Conservation (phyloP, 2,329 filamentous ascomycete genomes). For the Aspergillus clavatus region DNA sequence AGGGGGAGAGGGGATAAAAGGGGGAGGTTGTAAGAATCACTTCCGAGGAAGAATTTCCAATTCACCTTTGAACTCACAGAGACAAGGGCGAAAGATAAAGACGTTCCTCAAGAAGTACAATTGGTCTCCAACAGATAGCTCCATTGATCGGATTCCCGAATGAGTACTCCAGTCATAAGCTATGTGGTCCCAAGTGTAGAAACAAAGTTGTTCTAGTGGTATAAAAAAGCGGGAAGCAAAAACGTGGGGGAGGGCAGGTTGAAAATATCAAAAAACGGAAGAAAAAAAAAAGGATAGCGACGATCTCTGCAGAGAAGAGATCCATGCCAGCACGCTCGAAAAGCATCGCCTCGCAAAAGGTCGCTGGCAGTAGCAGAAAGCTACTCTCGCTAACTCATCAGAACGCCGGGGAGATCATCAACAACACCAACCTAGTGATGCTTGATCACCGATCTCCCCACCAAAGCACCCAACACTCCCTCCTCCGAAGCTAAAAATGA, state of each 20-base stretch:
- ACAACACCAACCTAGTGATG: neutral
- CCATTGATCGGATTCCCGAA: neutral
- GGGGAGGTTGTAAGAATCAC: neutral
- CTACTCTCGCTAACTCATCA: constrained; percentile 2
- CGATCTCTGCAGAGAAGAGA: neutral
- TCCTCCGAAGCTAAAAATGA: neutral
- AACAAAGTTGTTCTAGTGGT: neutral
- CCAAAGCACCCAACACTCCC: neutral
- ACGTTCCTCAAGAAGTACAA: too few relatives aligned
- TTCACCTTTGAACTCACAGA: neutral
- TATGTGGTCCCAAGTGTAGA: neutral
- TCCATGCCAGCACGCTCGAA: neutral
- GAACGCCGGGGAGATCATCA: neutral
- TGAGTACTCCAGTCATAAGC: neutral
- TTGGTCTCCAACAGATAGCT: neutral
- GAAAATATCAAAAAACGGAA: too few relatives aligned
- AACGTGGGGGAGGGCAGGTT: neutral
- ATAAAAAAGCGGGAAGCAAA: neutral
- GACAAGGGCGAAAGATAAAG: neutral
- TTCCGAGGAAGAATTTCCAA: neutral
- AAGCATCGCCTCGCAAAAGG: neutral
- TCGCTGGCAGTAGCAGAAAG: neutral
- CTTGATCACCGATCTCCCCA: neutral
- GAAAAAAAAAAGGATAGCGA: too few relatives aligned
- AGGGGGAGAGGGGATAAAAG: neutral